Conservation (phyloP, 169 alveolate species). For the Plasmodium vivax region DNA sequence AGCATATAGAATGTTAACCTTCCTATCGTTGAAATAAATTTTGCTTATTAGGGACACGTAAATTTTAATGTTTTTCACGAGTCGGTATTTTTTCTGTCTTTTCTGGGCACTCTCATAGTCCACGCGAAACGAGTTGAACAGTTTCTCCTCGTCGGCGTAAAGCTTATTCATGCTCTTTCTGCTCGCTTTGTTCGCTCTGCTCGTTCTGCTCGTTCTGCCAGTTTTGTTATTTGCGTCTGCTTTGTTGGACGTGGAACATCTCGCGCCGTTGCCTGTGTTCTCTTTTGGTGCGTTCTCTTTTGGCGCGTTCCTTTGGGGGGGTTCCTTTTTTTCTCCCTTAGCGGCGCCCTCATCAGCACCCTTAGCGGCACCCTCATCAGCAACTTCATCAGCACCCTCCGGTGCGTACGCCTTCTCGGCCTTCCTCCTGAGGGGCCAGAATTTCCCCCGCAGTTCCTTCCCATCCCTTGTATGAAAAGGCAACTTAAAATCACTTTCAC, state of each 20-base stretch:
- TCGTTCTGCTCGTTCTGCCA: neutral
- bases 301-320: neutral
- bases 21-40: constrained; percentile 59
- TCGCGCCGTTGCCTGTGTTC: neutral
- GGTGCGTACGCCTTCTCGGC: neutral
- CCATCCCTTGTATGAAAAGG: constrained; percentile 13
- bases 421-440: constrained; percentile 1
- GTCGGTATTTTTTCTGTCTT: constrained; percentile 40
- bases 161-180: constrained; percentile 12
- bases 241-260: neutral
- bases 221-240: neutral
- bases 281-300: neutral
- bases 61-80: constrained; percentile 57
- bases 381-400: neutral
- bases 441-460: neutral
- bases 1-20: constrained; percentile 67
- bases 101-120: constrained; percentile 13
- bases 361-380: neutral
- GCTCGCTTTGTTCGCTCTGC: too few species aligned
- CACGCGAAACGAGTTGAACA: constrained; percentile 22
- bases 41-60: constrained; percentile 48
- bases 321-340: neutral
- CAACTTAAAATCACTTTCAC: constrained; percentile 36
- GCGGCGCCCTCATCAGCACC: neutral
- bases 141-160: constrained; percentile 22